Evolutionary conservation across 495 filamentous ascomycete genomes (phyloP), one percentile per base, ranked within the genome.

Genomic region (Staphylotrichum tortipilum): DNA sequence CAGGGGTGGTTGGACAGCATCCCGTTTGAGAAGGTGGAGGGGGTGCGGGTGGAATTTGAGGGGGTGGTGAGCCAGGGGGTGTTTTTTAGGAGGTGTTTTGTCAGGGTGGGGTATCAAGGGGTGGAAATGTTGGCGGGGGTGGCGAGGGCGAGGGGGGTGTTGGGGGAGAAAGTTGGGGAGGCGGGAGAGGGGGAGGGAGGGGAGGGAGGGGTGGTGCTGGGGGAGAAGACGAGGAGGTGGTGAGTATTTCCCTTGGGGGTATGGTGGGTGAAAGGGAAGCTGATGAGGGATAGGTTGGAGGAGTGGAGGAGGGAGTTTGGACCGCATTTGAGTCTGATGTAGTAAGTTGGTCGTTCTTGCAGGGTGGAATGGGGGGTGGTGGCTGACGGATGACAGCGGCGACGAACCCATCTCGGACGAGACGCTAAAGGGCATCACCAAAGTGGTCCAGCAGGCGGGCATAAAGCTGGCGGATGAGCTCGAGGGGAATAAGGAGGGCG

Each of bases 281-380:
- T 40, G 12, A 41, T 14, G 36, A 8, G 31, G 12, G 17, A 2
- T 6, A 50, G 48, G 49, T 29, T 64, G 42, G 39, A 38, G n/a
- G 23, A 34, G 37, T 66, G 63, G 63, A 14, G 42, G 21, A 14
- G 23, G 38, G 57, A 24, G 18, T 66, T 47, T 51, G 61, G 55
- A 26, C 58, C 61, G 34, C 63, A 66, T 49, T 43, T 66, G 24
- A 64, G 61, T 47, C 43, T 66, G 52, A 55, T 62, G 41, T 66
- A 66, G 63, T 66, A 46, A 53, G 63, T 62, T 8, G 17, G 38
- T 7, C 19, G 15, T 40, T 28, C 1, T 37, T 38, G 26, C n/a
- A 19, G 1, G 30, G 1, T 23, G 12, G 23, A 9, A 38, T 38
- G 26, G 11, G 21, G 1, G 30, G 1, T 23, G 12, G 23, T 9